Evolutionary conservation across 176 grass and related monocot species (phyloP), one percentile per base, ranked within the genome.

Genomic region (Olyra latifolia): DNA sequence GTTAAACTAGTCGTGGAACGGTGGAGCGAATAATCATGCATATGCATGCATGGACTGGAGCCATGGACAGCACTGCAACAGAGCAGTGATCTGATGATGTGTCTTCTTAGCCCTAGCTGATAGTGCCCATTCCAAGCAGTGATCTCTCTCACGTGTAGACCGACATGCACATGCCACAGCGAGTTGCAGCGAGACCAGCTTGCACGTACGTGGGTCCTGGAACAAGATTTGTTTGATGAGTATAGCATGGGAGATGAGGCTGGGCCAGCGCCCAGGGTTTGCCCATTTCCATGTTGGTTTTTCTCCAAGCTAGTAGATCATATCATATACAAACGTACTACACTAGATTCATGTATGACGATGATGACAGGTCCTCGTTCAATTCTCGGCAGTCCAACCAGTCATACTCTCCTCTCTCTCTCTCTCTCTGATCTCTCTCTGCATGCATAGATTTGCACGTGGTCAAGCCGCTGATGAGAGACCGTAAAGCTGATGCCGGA

Each of bases 391-490:
- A 29, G 74, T 77, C 28, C 44, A 77, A 56, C n/a, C 9, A 20
- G 50, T 50, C 48, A 14, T 19, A 25, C n/a, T 8, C 20, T 22
- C 58, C 25, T 29, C 12, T 61, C 32, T 35, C 32, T 35, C 32
- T 35, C 32, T 35, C 32, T 35, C 32, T 35, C 32, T 35, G 32
- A n/a, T n/a, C 57, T 16, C 10, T 24, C 27, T 19, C 60, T 58
- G 10, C 60, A 35, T 63, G 60, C 29, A 17, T 63, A 63, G 29
- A 35, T 32, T 63, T 35, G 60, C 76, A 40, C 44, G 76, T 52
- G 76, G 29, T 78, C 76, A 78, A 53, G 45, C 76, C 49, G 75
- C 73, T 58, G 55, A 63, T 15, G 25, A 61, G 22, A 12, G 6
- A 2, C 32, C 32, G 59, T 17, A 78, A 78, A 66, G 44, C 61